Conservation (phyloP, 441 rosid genomes). For the Pelargonium myrrhifolium region DNA sequence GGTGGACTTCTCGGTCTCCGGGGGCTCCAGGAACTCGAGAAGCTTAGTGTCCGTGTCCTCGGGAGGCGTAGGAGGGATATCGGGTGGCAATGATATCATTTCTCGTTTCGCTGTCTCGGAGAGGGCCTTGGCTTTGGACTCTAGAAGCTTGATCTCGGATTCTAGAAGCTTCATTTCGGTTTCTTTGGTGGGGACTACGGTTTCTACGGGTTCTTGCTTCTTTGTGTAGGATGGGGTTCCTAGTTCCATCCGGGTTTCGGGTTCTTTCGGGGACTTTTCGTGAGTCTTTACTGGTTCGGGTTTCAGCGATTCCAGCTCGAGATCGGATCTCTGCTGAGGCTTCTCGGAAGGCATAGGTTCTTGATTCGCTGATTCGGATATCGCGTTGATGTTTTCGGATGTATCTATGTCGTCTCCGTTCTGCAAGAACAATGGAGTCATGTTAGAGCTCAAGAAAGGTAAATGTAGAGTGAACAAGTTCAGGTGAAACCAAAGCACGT, state of each 20-base stretch:
- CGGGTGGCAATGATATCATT: neutral
- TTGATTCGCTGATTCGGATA: neutral
- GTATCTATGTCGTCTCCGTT: neutral
- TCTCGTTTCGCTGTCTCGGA: slow-evolving; percentile 9
- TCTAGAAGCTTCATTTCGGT: neutral
- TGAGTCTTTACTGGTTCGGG: neutral
- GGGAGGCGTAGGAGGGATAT: neutral
- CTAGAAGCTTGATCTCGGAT: neutral
- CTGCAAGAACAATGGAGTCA: no score
- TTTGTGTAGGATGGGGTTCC: neutral
- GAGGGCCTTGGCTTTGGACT: neutral
- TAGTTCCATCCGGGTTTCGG: neutral
- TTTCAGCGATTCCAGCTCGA: neutral
- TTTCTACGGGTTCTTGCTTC: neutral
- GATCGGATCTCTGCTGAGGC: neutral
- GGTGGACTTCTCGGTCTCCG: slow-evolving; percentile 11
- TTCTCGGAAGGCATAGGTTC: neutral
- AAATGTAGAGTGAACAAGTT: no score
- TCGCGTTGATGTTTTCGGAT: neutral
- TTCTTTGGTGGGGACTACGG: neutral
- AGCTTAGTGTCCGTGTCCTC: neutral
- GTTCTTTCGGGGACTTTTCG: neutral
- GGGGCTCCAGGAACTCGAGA: slow-evolving; percentile 6
- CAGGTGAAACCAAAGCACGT: no score
- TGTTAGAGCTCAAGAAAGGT: no score